Evolutionary conservation across 192 early-diverging fungal genomes (phyloP).

Genomic region (Spinellus fusiger): DNA sequence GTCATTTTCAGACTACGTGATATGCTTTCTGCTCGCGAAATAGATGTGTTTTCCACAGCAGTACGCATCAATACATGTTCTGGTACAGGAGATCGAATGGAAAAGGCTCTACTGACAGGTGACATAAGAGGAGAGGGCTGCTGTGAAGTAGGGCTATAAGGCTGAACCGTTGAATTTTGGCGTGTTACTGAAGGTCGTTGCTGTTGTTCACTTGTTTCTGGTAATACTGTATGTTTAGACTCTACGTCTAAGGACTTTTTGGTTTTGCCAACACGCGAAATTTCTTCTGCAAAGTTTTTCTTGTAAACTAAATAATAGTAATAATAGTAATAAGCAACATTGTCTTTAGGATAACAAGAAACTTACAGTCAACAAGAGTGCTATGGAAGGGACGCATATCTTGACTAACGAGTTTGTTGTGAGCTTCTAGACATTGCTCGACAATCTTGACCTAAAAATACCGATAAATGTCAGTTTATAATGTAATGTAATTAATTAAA

Average conservation of each 20-base stretch:
- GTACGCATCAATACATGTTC: not conserved
- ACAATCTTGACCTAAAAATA: slow-evolving; percentile 48
- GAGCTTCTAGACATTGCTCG: slow-evolving; percentile 52
- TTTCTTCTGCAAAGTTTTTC: slow-evolving; percentile 65
- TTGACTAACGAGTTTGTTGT: slow-evolving; percentile 51
- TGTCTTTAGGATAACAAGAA: not conserved
- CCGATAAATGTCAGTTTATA: not conserved
- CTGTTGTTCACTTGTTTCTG: not conserved
- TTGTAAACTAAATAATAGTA: slow-evolving; percentile 42
- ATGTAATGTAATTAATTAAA: not conserved
- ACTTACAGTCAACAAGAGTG: slow-evolving; percentile 46
- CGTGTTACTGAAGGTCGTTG: not conserved
- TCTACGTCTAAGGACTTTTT: slow-evolving; percentile 1
- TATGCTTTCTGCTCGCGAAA: slow-evolving; percentile 25
- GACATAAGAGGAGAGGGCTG: slow-evolving; percentile 11
- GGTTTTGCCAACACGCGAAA: slow-evolving; percentile 25
- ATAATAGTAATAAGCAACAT: slow-evolving; percentile 1
- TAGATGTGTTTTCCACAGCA: slow-evolving; percentile 7
- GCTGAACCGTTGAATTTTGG: not conserved
- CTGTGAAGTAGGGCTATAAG: not conserved
- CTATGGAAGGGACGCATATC: slow-evolving; percentile 72
- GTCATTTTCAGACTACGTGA: slow-evolving; percentile 28
- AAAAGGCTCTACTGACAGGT: slow-evolving; percentile 30
- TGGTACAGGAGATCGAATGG: slow-evolving; percentile 17
- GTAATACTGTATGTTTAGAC: not conserved